phyloP scores from a whole-genome alignment of 148 eudicot species.

The Limonium bicolor region DNA sequence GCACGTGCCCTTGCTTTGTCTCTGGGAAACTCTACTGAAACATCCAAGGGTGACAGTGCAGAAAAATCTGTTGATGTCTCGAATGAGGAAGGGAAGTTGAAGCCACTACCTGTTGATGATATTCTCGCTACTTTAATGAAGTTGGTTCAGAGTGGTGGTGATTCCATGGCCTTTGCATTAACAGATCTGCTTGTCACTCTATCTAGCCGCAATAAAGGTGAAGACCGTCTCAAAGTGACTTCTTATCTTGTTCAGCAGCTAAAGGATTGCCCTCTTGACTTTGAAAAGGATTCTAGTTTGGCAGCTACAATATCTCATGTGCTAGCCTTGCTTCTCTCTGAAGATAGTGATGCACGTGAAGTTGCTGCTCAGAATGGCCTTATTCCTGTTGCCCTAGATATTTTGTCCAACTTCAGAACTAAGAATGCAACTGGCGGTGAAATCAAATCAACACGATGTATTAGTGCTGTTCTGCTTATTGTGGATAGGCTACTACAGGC shows the following conservation, averaged over 20 bases:
- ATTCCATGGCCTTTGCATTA: constrained; percentile 66
- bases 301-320: constrained; percentile 73
- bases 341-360: constrained; percentile 66
- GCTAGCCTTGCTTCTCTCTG: constrained; percentile 74
- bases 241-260: constrained; percentile 68
- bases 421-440: constrained; percentile 31
- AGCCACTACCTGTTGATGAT: constrained; percentile 77
- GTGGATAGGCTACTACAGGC: constrained; percentile 81
- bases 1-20: constrained; percentile 92
- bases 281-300: constrained; percentile 47
- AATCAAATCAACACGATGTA: constrained; percentile 38
- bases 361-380: constrained; percentile 66
- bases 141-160: constrained; percentile 59
- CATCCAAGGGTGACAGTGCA: constrained; percentile 52
- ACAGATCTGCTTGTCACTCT: constrained; percentile 82
- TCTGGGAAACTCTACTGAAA: constrained; percentile 65
- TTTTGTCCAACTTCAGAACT: constrained; percentile 36
- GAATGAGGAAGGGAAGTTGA: constrained; percentile 49
- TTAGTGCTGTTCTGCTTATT: constrained; percentile 76
- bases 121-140: constrained; percentile 71
- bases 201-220: constrained; percentile 78
- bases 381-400: constrained; percentile 38
- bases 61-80: constrained; percentile 47
- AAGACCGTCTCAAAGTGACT: constrained; percentile 67
- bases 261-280: constrained; percentile 48